Evolutionary conservation across 2,329 filamentous ascomycete genomes (phyloP), one percentile per base, ranked within the genome.

Genomic region (Fusarium multiceps): DNA sequence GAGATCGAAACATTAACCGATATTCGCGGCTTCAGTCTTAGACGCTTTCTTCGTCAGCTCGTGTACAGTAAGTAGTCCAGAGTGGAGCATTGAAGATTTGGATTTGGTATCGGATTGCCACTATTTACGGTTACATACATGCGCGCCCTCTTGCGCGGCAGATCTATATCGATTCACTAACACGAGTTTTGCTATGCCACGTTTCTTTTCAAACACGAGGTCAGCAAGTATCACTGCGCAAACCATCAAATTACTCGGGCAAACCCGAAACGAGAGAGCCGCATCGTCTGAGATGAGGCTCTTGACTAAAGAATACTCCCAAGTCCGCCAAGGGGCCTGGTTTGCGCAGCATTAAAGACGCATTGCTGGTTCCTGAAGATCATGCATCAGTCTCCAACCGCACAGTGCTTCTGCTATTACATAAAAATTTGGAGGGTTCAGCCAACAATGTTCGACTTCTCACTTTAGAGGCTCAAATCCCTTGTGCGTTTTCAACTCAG

Each of bases 331-430:
- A 58, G 48, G 47, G 51, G 55, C 48, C 47, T 60, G 59, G 55
- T 57, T 56, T 59, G 25, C 48, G 25, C 50, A 47, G 49, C 65
- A 72, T 66, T 42, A 57, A 68, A 72, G 34, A 72, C 63, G 47
- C 58, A 70, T 58, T 58, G 48, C 55, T 56, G 54, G 70, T 72
- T 66, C 70, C 70, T 72, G 70, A 72, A 72, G 46, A 72, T 72
- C 69, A 67, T 65, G 55, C 63, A 54, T 55, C 49, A 30, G 34
- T 27, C 28, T 43, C 55, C 46, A 66, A 45, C 54, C 66, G 67
- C 67, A 70, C 63, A 55, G 56, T 48, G 51, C 23, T 46, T 49
- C 64, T 57, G 54, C 40, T 27, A 51, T 72, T 72, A 72, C 66
- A 45, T 71, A 72, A 72, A 54, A 55, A 4, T 41, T 56, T 32